Conservation (phyloP, 768 basidiomycete species). For the Daedaleopsis sinensis region DNA sequence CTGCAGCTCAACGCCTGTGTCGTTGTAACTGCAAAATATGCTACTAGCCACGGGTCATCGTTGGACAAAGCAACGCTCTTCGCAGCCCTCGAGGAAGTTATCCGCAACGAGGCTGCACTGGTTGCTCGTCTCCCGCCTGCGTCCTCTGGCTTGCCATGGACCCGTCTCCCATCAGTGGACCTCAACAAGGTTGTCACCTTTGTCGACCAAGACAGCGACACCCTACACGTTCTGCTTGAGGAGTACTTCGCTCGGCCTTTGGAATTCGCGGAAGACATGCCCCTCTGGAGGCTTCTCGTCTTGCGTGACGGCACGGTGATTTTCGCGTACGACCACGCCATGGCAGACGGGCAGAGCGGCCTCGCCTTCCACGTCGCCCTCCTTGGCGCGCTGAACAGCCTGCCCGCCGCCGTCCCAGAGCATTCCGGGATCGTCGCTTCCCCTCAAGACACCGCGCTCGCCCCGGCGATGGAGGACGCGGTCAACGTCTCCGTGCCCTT, state of each 20-base stretch:
- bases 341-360: slow-evolving; percentile 45
- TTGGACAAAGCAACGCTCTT: slow-evolving; percentile 33
- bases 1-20: neutral
- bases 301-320: slow-evolving; percentile 35
- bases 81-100: slow-evolving; percentile 29
- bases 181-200: slow-evolving; percentile 36
- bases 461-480: slow-evolving; percentile 34
- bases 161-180: slow-evolving; percentile 34
- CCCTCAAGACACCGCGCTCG: slow-evolving; percentile 22
- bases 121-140: neutral
- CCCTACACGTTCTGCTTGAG: slow-evolving; percentile 29
- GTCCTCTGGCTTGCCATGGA: slow-evolving; percentile 24
- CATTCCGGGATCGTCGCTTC: slow-evolving; percentile 12
- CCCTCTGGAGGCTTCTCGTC: slow-evolving; percentile 44
- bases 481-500: slow-evolving; percentile 35
- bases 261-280: slow-evolving; percentile 29
- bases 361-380: slow-evolving; percentile 41
- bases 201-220: slow-evolving; percentile 13
- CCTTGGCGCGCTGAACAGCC: slow-evolving; percentile 31
- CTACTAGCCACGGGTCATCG: neutral
- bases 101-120: slow-evolving; percentile 34
- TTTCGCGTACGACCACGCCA: slow-evolving; percentile 42
- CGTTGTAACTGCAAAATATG: slow-evolving; percentile 5
- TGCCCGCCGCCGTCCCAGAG: neutral
- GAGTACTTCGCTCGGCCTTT: slow-evolving; percentile 32